Evolutionary conservation across 2,329 filamentous ascomycete species (phyloP), one percentile per base, ranked within the genome.

Genomic region (Fonsecaea multimorphosa): DNA sequence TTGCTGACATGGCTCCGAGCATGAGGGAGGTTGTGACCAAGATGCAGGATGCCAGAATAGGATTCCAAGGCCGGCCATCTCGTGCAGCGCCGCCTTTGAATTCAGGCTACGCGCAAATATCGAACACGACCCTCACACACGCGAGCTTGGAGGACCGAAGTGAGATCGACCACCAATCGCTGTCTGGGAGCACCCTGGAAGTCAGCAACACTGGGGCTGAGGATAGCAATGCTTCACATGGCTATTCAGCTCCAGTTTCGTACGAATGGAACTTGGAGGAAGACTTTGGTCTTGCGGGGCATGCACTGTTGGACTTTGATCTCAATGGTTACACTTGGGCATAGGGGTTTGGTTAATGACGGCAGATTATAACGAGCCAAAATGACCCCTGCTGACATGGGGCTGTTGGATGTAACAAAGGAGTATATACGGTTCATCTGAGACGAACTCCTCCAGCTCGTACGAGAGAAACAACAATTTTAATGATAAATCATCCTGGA

Each of bases 1-100:
- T 49, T 24, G 44, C 44, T 5, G 44, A 49, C 22, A 49, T 49
- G 44, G 44, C 44, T 12, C 44, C 44, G 44, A 49, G 44, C 44
- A 49, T 49, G 44, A 24, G 22, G 22, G 44, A 49, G 44, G 44
- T 49, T 49, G 44, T 49, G 12, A 24, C 19, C 2, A 49, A 49
- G 8, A 49, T 49, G 44, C 44, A 49, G 44, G 44, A 49, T 24
- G 44, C 44, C 2, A 49, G 44, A 49, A 14, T 22, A 14, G 44
- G 9, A 3, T 49, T 27, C 27, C 44, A 49, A 49, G 22, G 19
- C 6, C 19, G 22, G 22, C 9, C 44, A 4, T 24, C 44, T 49
- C 44, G 44, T 2, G 2, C 22, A 27, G 44, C 3, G 5, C 19
- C 44, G 44, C 12, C 44, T 2, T 49, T 49, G 22, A 49, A 24